phyloP scores from a whole-genome alignment of 1,139 yeast species.

The Blastobotrys illinoisensis region DNA sequence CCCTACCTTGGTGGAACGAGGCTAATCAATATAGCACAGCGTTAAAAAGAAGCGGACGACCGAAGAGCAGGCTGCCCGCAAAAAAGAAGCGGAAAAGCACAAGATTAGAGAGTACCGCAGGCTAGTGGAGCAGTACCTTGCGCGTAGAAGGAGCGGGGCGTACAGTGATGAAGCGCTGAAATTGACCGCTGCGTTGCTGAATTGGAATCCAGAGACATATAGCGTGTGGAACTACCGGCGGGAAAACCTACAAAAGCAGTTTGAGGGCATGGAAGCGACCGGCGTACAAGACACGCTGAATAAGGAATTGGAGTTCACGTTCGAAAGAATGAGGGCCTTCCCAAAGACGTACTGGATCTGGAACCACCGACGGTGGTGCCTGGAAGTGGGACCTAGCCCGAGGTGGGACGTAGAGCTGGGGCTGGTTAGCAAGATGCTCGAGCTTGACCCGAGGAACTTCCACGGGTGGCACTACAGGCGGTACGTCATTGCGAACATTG shows the following conservation, averaged over 20 bases:
- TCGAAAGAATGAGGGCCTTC: slow-evolving; percentile 51
- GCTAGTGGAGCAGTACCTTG: slow-evolving; percentile 35
- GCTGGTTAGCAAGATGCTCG: slow-evolving; percentile 62
- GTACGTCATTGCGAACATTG: slow-evolving; percentile 53
- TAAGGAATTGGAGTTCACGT: slow-evolving; percentile 57
- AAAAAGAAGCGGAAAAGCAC: slow-evolving; percentile 44
- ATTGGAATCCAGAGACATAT: slow-evolving; percentile 78
- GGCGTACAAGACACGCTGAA: slow-evolving; percentile 40
- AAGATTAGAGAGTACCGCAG: slow-evolving; percentile 53
- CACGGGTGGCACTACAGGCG: slow-evolving; percentile 97
- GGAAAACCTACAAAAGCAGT: slow-evolving; percentile 48
- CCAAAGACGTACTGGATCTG: slow-evolving; percentile 98
- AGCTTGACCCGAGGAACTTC: slow-evolving; percentile 73
- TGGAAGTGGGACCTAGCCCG: slow-evolving; percentile 48
- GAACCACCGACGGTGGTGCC: slow-evolving; percentile 87
- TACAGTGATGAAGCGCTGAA: slow-evolving; percentile 44
- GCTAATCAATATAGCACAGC: slow-evolving; percentile 48
- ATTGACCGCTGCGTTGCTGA: slow-evolving; percentile 52
- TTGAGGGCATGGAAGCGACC: slow-evolving; percentile 19
- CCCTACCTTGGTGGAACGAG: background rate
- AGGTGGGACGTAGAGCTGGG: slow-evolving; percentile 67
- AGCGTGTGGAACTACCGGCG: slow-evolving; percentile 89
- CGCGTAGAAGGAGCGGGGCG: slow-evolving; percentile 12
- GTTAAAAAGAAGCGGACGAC: slow-evolving; percentile 56
- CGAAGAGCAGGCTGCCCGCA: slow-evolving; percentile 45